Evolutionary conservation across 2,329 filamentous ascomycete species (phyloP).

Genomic region (Endothia cerciana): DNA sequence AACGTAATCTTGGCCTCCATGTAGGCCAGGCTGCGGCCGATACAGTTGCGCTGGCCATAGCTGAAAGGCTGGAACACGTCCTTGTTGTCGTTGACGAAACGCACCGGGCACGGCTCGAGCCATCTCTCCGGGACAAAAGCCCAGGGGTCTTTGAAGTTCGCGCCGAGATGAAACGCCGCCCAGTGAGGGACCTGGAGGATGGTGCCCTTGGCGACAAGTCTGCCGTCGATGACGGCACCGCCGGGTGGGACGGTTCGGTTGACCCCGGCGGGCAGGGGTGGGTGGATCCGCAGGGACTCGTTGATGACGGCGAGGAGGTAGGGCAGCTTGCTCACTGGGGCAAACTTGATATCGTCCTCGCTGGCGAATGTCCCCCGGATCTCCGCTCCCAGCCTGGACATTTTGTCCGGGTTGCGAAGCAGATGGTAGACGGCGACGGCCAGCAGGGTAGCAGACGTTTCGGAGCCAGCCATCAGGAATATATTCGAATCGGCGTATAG

Average conservation of each 20-base stretch:
- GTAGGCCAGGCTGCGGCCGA: conserved; percentile 32
- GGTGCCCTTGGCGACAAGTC: conserved; percentile 33
- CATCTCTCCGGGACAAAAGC: conserved; percentile 40
- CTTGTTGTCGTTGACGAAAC: conserved; percentile 24
- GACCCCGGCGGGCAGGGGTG: conserved; percentile 23
- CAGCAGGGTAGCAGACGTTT: conserved; percentile 30
- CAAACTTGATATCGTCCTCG: conserved; percentile 14
- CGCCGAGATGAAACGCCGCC: conserved; percentile 34
- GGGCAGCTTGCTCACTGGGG: conserved; percentile 25
- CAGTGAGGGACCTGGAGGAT: conserved; percentile 42
- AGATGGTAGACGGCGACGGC: conserved; percentile 29
- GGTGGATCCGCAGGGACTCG: conserved; percentile 32
- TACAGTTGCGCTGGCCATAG: conserved; percentile 25
- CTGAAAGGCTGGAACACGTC: conserved; percentile 30
- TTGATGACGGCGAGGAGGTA: conserved; percentile 29
- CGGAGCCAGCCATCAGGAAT: conserved; percentile 29
- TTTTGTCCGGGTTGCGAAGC: conserved; percentile 25
- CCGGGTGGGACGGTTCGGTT: conserved; percentile 30
- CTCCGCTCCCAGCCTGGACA: conserved; percentile 21
- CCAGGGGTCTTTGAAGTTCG: conserved; percentile 36
- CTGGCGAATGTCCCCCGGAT: conserved; percentile 18
- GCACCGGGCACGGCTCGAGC: conserved; percentile 30
- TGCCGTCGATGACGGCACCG: conserved; percentile 31
- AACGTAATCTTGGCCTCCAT: conserved; percentile 34
- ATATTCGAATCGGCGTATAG: conserved; percentile 30